Evolutionary conservation across 805 yeast species (phyloP).

Genomic region (Cyberlindnera euphorbiae): DNA sequence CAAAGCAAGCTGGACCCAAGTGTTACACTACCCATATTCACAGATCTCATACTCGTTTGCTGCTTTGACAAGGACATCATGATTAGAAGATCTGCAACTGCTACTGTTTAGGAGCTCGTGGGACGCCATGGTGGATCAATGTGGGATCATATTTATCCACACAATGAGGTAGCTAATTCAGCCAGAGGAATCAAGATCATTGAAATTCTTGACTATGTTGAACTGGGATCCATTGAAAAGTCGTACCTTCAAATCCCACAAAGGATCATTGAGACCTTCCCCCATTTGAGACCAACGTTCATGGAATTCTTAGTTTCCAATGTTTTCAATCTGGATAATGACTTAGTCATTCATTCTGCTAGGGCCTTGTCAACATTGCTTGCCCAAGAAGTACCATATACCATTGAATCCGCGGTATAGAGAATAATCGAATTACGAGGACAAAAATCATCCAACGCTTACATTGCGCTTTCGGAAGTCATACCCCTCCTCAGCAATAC

Average conservation of each 20-base stretch:
- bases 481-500: constrained; percentile 9
- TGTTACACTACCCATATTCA: constrained; percentile 20
- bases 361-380: constrained; percentile 28
- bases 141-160: constrained; percentile 26
- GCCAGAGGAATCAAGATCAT: constrained; percentile 44
- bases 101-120: constrained; percentile 79
- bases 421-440: constrained; percentile 9
- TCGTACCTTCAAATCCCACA: constrained; percentile 37
- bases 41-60: constrained; percentile 41
- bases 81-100: constrained; percentile 76
- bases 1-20: constrained; percentile 26
- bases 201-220: constrained; percentile 51
- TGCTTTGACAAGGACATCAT: constrained; percentile 71
- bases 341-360: constrained; percentile 39
- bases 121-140: constrained; percentile 62
- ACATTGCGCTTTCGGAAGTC: constrained; percentile 20
- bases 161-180: constrained; percentile 25
- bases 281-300: constrained; percentile 25
- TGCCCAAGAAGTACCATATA: background rate
- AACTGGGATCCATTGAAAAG: constrained; percentile 38
- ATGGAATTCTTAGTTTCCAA: constrained; percentile 29
- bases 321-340: constrained; percentile 36
- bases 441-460: constrained; percentile 13
- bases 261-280: constrained; percentile 23
- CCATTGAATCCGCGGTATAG: constrained; percentile 2